Conservation (phyloP, 352 stramenopile species). For the Globisporangium iwayamae region DNA sequence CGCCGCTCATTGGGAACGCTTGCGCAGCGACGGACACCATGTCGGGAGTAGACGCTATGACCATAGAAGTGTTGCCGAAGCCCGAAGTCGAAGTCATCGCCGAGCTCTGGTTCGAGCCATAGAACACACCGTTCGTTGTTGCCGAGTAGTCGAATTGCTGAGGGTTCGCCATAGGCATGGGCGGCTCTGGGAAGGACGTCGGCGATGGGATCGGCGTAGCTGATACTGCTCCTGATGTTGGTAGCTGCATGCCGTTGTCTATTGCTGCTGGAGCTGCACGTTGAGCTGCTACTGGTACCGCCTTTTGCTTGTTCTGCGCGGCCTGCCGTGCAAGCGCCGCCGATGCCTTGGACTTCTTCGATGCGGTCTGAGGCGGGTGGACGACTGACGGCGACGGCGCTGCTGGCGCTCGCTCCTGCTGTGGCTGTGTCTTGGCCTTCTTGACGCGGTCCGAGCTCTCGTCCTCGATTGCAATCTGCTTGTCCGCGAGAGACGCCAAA, state of each 20-base stretch:
- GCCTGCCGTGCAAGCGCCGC: slow-evolving; percentile 9
- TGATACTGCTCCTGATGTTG: slow-evolving; percentile 1
- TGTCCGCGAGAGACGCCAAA: slow-evolving; percentile 74
- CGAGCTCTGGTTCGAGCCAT: slow-evolving; percentile 7
- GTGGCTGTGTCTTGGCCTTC: slow-evolving; percentile 1
- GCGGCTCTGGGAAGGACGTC: slow-evolving; percentile 44
- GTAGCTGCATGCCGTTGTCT: slow-evolving; percentile 9
- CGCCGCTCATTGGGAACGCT: slow-evolving; percentile 31
- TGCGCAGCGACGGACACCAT: slow-evolving; percentile 18
- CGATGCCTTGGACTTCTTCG: slow-evolving; percentile 14
- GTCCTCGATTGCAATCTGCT: slow-evolving; percentile 70
- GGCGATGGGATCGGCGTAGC: slow-evolving; percentile 15
- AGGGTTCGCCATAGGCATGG: slow-evolving; percentile 27
- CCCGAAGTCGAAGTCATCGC: slow-evolving; percentile 21
- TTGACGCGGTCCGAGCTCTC: slow-evolving; percentile 17
- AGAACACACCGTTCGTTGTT: slow-evolving; percentile 10
- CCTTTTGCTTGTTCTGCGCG: slow-evolving; percentile 13
- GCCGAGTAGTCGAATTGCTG: slow-evolving; percentile 12
- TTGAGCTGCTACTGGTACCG: background rate
- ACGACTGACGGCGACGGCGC: background rate
- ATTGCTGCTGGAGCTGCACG: background rate
- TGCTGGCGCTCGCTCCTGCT: slow-evolving; percentile 13
- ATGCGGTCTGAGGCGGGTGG: background rate
- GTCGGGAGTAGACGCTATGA: slow-evolving; percentile 13
- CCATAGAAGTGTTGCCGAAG: slow-evolving; percentile 19